Evolutionary conservation across 2,329 filamentous ascomycete species (phyloP).

Genomic region (Teratosphaeria nubilosa): DNA sequence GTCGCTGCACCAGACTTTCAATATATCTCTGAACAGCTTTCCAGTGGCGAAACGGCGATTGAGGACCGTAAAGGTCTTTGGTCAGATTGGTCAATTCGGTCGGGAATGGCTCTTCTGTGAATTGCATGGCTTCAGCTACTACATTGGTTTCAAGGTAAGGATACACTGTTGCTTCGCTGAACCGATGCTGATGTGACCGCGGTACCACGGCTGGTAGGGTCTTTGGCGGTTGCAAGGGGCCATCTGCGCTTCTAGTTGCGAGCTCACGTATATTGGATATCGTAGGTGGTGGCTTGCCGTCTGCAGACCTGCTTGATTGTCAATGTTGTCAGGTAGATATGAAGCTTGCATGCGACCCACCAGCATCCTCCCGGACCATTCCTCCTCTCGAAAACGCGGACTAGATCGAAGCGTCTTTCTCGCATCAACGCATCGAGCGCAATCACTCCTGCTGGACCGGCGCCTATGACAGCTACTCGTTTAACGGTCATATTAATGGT

Average conservation of each 20-base stretch:
- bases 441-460: background rate
- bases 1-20: background rate
- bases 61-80: background rate
- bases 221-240: background rate
- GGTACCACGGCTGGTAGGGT: background rate
- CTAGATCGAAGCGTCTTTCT: background rate
- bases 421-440: background rate
- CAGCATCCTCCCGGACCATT: background rate
- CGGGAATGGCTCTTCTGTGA: background rate
- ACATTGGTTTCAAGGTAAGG: background rate
- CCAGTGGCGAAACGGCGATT: background rate
- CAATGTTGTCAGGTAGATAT: background rate
- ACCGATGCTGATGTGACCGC: background rate
- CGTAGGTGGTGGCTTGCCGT: background rate
- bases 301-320: background rate
- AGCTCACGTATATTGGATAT: background rate
- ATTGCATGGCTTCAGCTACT: background rate
- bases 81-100: background rate
- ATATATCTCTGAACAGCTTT: background rate
- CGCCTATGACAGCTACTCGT: background rate
- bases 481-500: too few species aligned
- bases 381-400: background rate
- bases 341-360: background rate
- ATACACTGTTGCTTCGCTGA: background rate
- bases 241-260: background rate